Base-by-base conservation (phyloP, 108 stramenopile genomes). In the Schizochytrium sp. region DNA sequence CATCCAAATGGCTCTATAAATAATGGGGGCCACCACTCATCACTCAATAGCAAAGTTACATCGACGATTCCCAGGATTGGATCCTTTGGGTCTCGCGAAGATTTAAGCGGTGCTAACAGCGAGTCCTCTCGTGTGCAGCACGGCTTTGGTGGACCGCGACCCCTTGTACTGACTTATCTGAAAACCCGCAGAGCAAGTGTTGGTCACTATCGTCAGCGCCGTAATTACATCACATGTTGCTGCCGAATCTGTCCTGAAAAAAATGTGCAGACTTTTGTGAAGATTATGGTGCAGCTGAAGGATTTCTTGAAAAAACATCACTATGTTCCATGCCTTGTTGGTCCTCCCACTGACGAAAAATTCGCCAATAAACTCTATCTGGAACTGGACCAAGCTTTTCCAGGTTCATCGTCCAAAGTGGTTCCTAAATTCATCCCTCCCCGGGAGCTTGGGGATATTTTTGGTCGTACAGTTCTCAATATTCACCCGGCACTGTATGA, bases 161-260 rank as follows among this genome's bases (percentile, higher is more conserved):
- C 76, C 10, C 50, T 83, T 28, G 76, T 83, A 5, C n/a, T 83
- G 15, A 55, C 50, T 10, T 83, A 83, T 28, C 53, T 83, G 1
- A 83, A 83, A 53, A 38, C 47, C 28, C 76, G 53, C 5, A 69
- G 44, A 15, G 64, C 64, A 15, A 69, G 44, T 15, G 42, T 12
- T 15, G 64, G 64, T 13, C 76, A 53, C 28, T 55, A 83, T 38
- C 50, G 76, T 12, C 55, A 55, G 10, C 47, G 50, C 5, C 47
- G 76, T n/a, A 83, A 55, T 2, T 40, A 38, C 45, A 40, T 83
- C 0, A 83, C 76, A n/a, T 83, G 76, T 28, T 83, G 76, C 53
- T 83, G 76, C 76, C 76, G 76, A 5, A 83, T 83, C 3, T 55
- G 50, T 40, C 76, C 76, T n/a, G 76, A 83, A 55, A 83, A 83